A percentile compares a stretch with the other conserved stretches of the same genome.
These are phyloP conservation scores for Neospermospora avenae DNA, from an alignment of 2,329 filamentous ascomycete species.

Conservation along the genomic window DNA sequence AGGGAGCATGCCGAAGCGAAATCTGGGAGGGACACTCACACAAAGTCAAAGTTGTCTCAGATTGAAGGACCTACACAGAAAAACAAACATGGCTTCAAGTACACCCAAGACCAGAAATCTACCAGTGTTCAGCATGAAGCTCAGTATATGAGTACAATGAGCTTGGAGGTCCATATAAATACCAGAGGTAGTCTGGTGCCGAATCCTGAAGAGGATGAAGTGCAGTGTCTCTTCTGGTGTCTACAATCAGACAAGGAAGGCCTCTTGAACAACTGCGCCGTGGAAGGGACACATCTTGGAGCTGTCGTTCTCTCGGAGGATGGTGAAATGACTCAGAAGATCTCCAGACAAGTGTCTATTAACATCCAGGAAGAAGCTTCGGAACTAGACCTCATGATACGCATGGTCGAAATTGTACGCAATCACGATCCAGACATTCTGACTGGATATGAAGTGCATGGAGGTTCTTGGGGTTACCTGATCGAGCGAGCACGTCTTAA, in stretches of 20 bases:
- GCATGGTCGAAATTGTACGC: slow-evolving; percentile 84
- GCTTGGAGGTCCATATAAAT: slow-evolving; percentile 87
- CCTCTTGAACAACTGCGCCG: slow-evolving; percentile 45
- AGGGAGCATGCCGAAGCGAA: neutral
- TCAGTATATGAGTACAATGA: slow-evolving; percentile 97
- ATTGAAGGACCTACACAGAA: slow-evolving; percentile 85
- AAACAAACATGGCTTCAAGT: slow-evolving; percentile 80
- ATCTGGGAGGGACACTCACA: slow-evolving; percentile 11
- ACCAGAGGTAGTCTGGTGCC: slow-evolving; percentile 77
- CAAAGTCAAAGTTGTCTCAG: slow-evolving; percentile 60
- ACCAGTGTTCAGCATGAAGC: slow-evolving; percentile 78
- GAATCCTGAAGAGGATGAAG: slow-evolving; percentile 86
- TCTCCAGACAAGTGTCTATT: slow-evolving; percentile 58
- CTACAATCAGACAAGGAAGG: slow-evolving; percentile 71
- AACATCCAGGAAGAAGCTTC: slow-evolving; percentile 72
- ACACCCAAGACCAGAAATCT: slow-evolving; percentile 70
- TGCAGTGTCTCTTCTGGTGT: slow-evolving; percentile 88
- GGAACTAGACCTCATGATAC: slow-evolving; percentile 80
- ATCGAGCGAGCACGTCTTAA: slow-evolving; percentile 83
- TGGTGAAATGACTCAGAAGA: slow-evolving; percentile 53
- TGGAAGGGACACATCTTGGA: slow-evolving; percentile 58
- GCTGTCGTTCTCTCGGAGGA: slow-evolving; percentile 69
- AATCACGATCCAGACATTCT: slow-evolving; percentile 85
- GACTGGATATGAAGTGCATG: slow-evolving; percentile 92
- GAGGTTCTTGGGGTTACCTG: slow-evolving; percentile 90